Conservation (phyloP, 345 rosid species). For the Salix koriyanagi region DNA sequence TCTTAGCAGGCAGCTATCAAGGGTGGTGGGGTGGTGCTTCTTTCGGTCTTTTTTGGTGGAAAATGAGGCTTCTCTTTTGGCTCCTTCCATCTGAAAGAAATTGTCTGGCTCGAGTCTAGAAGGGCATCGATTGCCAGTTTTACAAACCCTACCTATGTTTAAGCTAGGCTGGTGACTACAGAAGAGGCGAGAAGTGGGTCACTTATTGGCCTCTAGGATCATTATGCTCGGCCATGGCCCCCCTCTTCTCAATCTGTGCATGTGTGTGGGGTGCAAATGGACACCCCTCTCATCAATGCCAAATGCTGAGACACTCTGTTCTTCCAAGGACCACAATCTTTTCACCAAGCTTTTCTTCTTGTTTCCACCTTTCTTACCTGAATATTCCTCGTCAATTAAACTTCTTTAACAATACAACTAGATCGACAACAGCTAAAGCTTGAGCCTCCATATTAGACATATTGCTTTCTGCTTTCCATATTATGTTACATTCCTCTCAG, state of each 20-base stretch:
- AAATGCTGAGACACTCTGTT: conserved; percentile 20
- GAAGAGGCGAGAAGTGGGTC: conserved; percentile 22
- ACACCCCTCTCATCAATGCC: conserved; percentile 6
- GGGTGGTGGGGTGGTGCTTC: conserved; percentile 11
- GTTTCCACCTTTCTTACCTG: neutral
- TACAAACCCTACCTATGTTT: conserved; percentile 22
- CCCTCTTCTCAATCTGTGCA: neutral
- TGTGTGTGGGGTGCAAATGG: conserved; percentile 8
- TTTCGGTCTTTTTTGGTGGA: conserved; percentile 24
- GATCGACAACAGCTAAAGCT: neutral
- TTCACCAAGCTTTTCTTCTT: neutral
- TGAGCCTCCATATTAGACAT: neutral
- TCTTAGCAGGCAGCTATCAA: conserved; percentile 29
- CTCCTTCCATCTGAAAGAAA: conserved; percentile 24
- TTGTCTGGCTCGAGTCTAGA: conserved; percentile 21
- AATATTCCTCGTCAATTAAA: neutral
- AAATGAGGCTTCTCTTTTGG: conserved; percentile 34
- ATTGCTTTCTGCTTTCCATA: neutral
- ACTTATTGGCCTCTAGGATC: conserved; percentile 14
- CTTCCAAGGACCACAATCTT: conserved; percentile 20
- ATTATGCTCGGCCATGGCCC: neutral
- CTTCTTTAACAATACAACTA: neutral
- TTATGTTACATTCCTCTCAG: neutral
- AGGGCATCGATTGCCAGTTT: conserved; percentile 22
- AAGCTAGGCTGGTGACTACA: conserved; percentile 33